phyloP scores from a whole-genome alignment of 345 rosid genomes.

The Clausena lansium region DNA sequence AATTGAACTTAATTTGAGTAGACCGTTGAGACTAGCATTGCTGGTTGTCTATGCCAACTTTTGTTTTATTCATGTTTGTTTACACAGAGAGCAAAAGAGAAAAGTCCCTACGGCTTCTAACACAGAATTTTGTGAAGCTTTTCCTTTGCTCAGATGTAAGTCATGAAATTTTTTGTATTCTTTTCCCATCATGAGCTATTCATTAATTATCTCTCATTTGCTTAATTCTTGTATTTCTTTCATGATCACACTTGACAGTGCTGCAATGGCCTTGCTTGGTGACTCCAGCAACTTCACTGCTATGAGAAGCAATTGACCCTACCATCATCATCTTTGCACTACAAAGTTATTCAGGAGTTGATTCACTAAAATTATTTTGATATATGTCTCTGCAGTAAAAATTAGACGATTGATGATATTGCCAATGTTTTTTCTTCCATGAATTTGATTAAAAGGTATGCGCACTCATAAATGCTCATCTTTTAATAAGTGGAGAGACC shows the following conservation, averaged over 20 bases:
- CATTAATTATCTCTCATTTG: background rate
- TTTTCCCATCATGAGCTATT: background rate
- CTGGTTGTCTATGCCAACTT: background rate
- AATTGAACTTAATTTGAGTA: background rate
- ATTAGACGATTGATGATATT: slow-evolving; percentile 77
- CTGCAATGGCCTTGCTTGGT: slow-evolving; percentile 60
- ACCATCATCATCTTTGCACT: slow-evolving; percentile 7
- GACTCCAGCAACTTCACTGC: slow-evolving; percentile 48
- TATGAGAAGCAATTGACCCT: slow-evolving; percentile 54
- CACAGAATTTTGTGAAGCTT: slow-evolving; percentile 81
- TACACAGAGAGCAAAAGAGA: slow-evolving; percentile 57
- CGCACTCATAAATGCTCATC: too few species aligned
- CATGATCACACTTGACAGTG: slow-evolving; percentile 65
- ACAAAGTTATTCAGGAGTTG: background rate
- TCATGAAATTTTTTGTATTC: background rate
- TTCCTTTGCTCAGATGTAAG: slow-evolving; percentile 80
- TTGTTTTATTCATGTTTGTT: background rate
- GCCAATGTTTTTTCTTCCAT: slow-evolving; percentile 81
- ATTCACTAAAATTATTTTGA: too few species aligned
- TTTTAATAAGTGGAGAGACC: background rate
- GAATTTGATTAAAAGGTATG: slow-evolving; percentile 79
- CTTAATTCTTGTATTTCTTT: slow-evolving; percentile 9
- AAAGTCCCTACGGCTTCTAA: slow-evolving; percentile 63
- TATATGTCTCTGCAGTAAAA: slow-evolving; percentile 52
- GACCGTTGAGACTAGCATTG: background rate